Base-by-base conservation (phyloP, 2,329 filamentous ascomycete species). In the Sphaceloma murrayae region DNA sequence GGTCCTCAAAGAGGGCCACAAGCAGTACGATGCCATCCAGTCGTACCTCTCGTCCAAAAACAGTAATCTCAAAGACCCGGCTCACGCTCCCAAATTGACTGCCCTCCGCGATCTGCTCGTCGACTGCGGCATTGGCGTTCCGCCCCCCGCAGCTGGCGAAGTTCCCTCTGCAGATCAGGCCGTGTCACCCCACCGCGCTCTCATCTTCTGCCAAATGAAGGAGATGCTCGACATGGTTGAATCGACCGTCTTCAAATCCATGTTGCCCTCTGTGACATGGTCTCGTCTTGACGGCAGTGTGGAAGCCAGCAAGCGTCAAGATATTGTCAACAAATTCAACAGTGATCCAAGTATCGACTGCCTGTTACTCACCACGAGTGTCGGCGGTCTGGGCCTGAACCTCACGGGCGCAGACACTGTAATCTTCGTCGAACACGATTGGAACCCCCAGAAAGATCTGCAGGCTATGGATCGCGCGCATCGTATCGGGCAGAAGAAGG, bases 191-290 rank as follows among this genome's bases (percentile, higher is more conserved):
- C 91, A 98, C 60, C 85, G 91, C 33, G 93, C 91, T 0, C 76
- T 98, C 19, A 83, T 98, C 53, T 98, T 98, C 72, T 98, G 91
- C 57, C 91, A 98, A 62, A 95, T 98, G 86, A 98, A 98, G 66
- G 91, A 98, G 63, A 98, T 98, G 93, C 74, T 98, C 17, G 91
- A 98, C 62, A 96, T 98, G 77, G 93, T 98, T 2, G 88, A 96
- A 60, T 86, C 83, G 55, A 88, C 89, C 47, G 91, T 98, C 1
- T 68, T 98, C 29, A 86, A 85, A 62, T 82, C 83, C 57, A 74
- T 96, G 65, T 74, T 98, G n/a, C 91, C 91, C 1, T 84, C 82
- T 0, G 88, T 95, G 4, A 91, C 93, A 27, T 95, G 82, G 59
- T 76, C 96, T 47, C 84, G 93, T n/a, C 77, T 98, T 24, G 93